Evolutionary conservation across 2,329 filamentous ascomycete species (phyloP), one percentile per base, ranked within the genome.

Genomic region (Phyllosticta citrichinensis): DNA sequence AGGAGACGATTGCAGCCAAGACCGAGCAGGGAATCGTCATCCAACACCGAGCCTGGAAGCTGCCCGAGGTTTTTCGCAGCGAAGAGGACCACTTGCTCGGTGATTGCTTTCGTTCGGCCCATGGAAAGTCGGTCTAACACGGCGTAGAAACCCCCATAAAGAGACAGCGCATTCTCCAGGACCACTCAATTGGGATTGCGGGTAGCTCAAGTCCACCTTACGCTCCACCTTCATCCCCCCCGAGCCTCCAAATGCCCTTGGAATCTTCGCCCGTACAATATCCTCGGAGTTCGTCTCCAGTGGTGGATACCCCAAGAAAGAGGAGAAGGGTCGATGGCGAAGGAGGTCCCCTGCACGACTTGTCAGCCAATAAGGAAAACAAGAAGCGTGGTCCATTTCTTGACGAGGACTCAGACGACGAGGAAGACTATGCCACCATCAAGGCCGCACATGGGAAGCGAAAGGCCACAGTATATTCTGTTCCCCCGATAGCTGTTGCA

Each of bases 241-340:
- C 80, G n/a, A 69, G 65, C 66, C 68, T 79, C 79, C 81, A 80
- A 60, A 87, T 88, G 84, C 74, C 83, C 25, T 77, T 80, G 47
- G 77, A 81, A 50, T 86, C 85, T 6, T 86, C 85, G 14, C 82
- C 85, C 2, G 72, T 85, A 20, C 68, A 76, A 25, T 83, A 83
- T 62, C 82, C 83, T 2, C 72, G 76, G 6, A 83, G 77, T 67
- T 82, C 83, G 1, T 72, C 74, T 27, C 71, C 71, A 14, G 64
- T 66, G n/a, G 57, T 62, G 56, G 61, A 72, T 63, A 72, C 75
- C 56, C 69, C 73, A 9, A 71, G 71, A 64, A 76, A 76, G 64
- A 68, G 72, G 55, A 75, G 74, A 65, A 70, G 69, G 35, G 62
- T 68, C 8, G 68, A 69, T 12, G 66, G 65, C 14, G 62, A 51